These are phyloP conservation scores for Pseudopithomyces chartarum DNA, from an alignment of 2,329 filamentous ascomycete genomes.

Conservation along the genomic window DNA sequence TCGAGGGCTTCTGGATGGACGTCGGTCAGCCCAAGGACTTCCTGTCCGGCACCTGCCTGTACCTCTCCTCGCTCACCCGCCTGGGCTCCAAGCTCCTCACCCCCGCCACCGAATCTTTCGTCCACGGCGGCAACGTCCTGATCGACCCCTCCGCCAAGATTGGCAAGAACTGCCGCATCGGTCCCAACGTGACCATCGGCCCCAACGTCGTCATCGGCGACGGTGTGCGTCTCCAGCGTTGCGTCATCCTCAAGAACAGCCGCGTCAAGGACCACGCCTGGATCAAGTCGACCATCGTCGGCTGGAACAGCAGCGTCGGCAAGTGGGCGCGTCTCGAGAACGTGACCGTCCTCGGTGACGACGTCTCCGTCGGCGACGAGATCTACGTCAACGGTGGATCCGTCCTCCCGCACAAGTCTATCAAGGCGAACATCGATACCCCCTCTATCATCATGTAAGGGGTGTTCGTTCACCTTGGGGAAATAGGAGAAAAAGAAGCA, in stretches of 20 bases:
- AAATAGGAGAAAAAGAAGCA: too few species aligned
- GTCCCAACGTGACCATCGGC: constrained; percentile 94
- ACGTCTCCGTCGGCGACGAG: constrained; percentile 96
- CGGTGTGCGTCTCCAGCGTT: constrained; percentile 90
- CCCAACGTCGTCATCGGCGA: constrained; percentile 91
- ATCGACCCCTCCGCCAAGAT: constrained; percentile 95
- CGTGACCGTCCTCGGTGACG: constrained; percentile 95
- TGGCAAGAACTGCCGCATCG: constrained; percentile 97
- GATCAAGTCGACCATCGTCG: constrained; percentile 98
- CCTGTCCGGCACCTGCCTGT: constrained; percentile 92
- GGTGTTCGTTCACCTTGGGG: not conserved
- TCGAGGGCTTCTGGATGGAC: constrained; percentile 99
- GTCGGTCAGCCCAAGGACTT: constrained; percentile 99
- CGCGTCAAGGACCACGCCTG: constrained; percentile 99
- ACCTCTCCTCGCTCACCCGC: constrained; percentile 91
- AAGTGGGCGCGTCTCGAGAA: constrained; percentile 97
- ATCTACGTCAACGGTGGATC: constrained; percentile 98
- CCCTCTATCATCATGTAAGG: constrained; percentile 55
- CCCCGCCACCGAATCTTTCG: constrained; percentile 73
- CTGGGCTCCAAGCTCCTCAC: constrained; percentile 84
- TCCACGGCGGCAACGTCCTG: constrained; percentile 93
- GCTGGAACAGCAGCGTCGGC: constrained; percentile 96
- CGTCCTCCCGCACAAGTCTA: constrained; percentile 96
- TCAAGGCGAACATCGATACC: constrained; percentile 92
- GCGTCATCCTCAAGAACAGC: constrained; percentile 83